Evolutionary conservation across 2,329 filamentous ascomycete species (phyloP).

Genomic region (Metarhizium robertsii): DNA sequence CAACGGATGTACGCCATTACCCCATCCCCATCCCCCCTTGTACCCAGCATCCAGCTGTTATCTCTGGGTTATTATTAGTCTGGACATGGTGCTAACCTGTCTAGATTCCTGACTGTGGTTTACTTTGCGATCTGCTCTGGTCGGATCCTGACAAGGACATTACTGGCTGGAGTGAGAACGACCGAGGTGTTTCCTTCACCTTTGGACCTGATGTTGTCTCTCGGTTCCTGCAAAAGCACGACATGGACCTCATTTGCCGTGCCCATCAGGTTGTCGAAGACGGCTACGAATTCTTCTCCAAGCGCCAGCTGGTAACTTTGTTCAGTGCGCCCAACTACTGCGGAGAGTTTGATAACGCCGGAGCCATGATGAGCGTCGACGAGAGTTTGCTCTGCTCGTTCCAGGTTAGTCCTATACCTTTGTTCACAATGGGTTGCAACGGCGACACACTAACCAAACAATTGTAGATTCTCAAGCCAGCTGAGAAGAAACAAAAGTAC

Average conservation of each 20-base stretch:
- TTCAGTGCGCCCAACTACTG: conserved; percentile 99
- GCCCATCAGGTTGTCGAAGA: conserved; percentile 98
- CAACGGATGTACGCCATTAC: conserved; percentile 78
- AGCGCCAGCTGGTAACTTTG: conserved; percentile 91
- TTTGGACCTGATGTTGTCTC: conserved; percentile 97
- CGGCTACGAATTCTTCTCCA: conserved; percentile 99
- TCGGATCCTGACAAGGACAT: conserved; percentile 99
- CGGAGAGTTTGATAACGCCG: conserved; percentile 97
- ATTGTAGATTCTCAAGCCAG: conserved; percentile 87
- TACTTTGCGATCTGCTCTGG: conserved; percentile 96
- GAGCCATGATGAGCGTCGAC: conserved; percentile 99
- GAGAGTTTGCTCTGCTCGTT: conserved; percentile 98
- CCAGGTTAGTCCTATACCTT: conserved; percentile 54
- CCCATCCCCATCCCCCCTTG: neutral
- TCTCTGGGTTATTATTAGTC: conserved; percentile 12
- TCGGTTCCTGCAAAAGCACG: conserved; percentile 95
- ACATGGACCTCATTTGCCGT: conserved; percentile 99
- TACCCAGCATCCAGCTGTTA: neutral
- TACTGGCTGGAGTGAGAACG: conserved; percentile 98
- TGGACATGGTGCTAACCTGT: conserved; percentile 8
- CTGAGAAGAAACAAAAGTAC: conserved; percentile 99
- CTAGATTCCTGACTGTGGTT: conserved; percentile 94
- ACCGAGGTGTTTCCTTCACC: conserved; percentile 96
- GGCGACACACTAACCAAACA: neutral
- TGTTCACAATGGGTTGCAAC: neutral